Percentiles rank a stretch among this genome's conserved stretches.
Conservation (phyloP, 768 basidiomycete species). For the Lactarius tabidus region DNA sequence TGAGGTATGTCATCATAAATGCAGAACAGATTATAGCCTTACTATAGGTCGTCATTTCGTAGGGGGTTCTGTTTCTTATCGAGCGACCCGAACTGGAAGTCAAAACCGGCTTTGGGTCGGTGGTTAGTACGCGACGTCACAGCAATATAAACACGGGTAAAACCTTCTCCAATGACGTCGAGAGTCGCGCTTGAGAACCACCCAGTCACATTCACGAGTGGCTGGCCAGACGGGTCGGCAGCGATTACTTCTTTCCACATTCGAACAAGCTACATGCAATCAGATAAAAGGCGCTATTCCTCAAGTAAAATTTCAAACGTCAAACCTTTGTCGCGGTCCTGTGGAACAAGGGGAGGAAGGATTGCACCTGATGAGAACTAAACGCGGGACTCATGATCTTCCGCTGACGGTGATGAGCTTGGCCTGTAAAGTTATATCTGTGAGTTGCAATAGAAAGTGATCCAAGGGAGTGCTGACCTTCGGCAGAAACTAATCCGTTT, state of each 20-base stretch:
- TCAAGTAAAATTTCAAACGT: neutral
- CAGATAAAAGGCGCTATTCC: neutral
- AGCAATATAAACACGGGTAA: neutral
- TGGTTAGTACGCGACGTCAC: neutral
- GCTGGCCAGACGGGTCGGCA: neutral
- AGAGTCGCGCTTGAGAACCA: constrained; percentile 29
- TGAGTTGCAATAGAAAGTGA: neutral
- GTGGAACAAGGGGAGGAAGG: constrained; percentile 30
- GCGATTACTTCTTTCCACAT: constrained; percentile 28
- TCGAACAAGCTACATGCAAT: constrained; percentile 24
- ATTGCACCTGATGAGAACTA: constrained; percentile 25
- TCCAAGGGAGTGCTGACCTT: constrained; percentile 18
- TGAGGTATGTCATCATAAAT: neutral
- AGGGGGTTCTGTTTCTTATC: constrained; percentile 27
- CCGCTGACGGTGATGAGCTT: constrained; percentile 27
- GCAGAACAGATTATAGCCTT: neutral
- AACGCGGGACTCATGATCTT: constrained; percentile 31
- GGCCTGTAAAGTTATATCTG: constrained; percentile 6
- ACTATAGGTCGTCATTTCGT: constrained; percentile 29
- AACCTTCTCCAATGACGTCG: constrained; percentile 31
- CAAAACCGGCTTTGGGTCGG: constrained; percentile 26
- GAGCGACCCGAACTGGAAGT: constrained; percentile 28
- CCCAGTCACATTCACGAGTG: constrained; percentile 22
- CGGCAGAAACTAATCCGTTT: constrained; percentile 22
- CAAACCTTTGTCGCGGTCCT: constrained; percentile 24